Conservation (phyloP, 176 grass and related monocot genomes). For the Chrysopogon serrulatus region DNA sequence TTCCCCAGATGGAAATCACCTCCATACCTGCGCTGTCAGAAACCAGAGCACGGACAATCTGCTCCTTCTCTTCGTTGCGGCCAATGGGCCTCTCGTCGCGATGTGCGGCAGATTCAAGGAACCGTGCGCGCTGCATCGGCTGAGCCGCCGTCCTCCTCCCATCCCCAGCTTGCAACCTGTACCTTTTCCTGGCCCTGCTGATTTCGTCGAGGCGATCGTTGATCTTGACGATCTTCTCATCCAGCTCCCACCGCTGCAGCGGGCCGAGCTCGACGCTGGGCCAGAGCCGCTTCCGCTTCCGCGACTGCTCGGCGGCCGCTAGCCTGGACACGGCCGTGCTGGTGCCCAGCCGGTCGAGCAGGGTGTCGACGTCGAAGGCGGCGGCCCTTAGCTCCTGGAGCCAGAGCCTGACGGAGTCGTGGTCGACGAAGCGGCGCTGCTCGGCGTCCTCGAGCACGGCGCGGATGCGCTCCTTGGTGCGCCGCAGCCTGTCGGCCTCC, state of each 20-base stretch:
- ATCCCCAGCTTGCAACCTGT: conserved; percentile 15
- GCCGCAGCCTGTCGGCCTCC: conserved; percentile 23
- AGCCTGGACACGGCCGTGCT: background rate
- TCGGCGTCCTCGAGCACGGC: conserved; percentile 36
- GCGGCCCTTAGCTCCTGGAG: conserved; percentile 29
- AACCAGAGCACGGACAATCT: conserved; percentile 18
- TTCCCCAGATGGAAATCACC: conserved; percentile 43
- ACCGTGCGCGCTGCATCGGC: background rate
- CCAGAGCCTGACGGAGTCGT: conserved; percentile 36
- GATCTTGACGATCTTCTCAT: conserved; percentile 15
- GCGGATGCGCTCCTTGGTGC: conserved; percentile 22
- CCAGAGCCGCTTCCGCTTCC: conserved; percentile 40
- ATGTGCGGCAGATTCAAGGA: conserved; percentile 12
- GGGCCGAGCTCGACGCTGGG: background rate
- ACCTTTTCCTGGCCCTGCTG: background rate
- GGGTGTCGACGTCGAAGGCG: conserved; percentile 46
- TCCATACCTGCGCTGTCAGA: background rate
- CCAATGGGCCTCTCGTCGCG: conserved; percentile 12
- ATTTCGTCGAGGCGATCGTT: conserved; percentile 27
- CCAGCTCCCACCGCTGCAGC: conserved; percentile 10
- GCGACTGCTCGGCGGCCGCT: background rate
- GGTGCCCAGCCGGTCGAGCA: conserved; percentile 36
- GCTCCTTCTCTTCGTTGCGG: background rate
- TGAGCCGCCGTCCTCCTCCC: background rate
- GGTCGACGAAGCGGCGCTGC: conserved; percentile 39